Percentiles rank a stretch among this genome's conserved stretches.
These are phyloP conservation scores for Trichothecium sympodiale DNA, from an alignment of 2,329 filamentous ascomycete species.

Conservation along the genomic window DNA sequence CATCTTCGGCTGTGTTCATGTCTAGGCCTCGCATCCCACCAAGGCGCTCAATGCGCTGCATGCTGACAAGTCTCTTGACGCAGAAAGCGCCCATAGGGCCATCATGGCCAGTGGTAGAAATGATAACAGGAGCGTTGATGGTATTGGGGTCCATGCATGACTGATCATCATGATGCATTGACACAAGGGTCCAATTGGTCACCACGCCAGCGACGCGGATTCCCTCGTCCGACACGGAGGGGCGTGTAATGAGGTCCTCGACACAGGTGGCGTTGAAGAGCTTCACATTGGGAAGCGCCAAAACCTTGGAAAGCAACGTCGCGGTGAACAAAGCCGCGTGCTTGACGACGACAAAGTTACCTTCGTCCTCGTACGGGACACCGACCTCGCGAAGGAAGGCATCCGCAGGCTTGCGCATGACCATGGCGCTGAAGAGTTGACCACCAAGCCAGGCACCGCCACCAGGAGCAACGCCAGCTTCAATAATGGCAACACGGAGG, in stretches of 20 bases:
- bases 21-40: slow-evolving; percentile 89
- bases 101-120: slow-evolving; percentile 87
- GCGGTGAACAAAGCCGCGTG: slow-evolving; percentile 88
- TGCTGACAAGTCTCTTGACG: slow-evolving; percentile 82
- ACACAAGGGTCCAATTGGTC: slow-evolving; percentile 90
- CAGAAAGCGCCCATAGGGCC: slow-evolving; percentile 84
- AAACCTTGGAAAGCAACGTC: slow-evolving; percentile 72
- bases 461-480: slow-evolving; percentile 77
- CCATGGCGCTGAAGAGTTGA: slow-evolving; percentile 90
- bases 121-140: slow-evolving; percentile 81
- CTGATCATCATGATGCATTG: slow-evolving; percentile 80
- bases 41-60: slow-evolving; percentile 72
- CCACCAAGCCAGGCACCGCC: slow-evolving; percentile 89
- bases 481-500: slow-evolving; percentile 83
- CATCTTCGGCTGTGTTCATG: slow-evolving; percentile 85
- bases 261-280: slow-evolving; percentile 92
- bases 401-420: slow-evolving; percentile 88
- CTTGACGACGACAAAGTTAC: slow-evolving; percentile 83
- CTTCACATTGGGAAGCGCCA: slow-evolving; percentile 83
- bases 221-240: slow-evolving; percentile 29
- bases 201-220: slow-evolving; percentile 80
- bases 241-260: slow-evolving; percentile 81
- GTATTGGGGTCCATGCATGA: slow-evolving; percentile 97
- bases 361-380: slow-evolving; percentile 80
- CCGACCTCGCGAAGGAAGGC: slow-evolving; percentile 72